Percentiles rank a stretch among this genome's conserved stretches.
These are phyloP conservation scores for Fusarium sp. DNA, from an alignment of 2,329 filamentous ascomycete species.

Conservation along the genomic window DNA sequence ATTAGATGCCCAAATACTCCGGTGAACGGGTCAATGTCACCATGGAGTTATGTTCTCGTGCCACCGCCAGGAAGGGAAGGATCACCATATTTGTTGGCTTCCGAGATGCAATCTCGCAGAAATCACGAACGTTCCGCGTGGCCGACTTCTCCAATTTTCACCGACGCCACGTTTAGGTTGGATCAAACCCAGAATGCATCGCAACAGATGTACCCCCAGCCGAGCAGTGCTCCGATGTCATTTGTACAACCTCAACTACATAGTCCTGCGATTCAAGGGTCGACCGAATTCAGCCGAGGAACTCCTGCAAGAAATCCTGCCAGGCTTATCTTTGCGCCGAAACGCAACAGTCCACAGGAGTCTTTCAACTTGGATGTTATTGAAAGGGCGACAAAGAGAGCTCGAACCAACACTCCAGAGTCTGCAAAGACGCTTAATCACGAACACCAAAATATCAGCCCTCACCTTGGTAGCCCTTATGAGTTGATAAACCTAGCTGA, in stretches of 20 bases:
- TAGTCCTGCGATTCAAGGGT: slow-evolving; percentile 22
- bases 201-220: slow-evolving; percentile 52
- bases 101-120: slow-evolving; percentile 59
- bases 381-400: slow-evolving; percentile 59
- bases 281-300: slow-evolving; percentile 18
- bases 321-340: slow-evolving; percentile 4
- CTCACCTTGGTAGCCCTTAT: slow-evolving; percentile 41
- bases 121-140: slow-evolving; percentile 44
- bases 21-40: neutral
- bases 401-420: slow-evolving; percentile 50
- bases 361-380: slow-evolving; percentile 15
- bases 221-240: slow-evolving; percentile 35
- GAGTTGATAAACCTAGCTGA: slow-evolving; percentile 4
- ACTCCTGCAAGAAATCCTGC: slow-evolving; percentile 13
- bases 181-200: slow-evolving; percentile 55
- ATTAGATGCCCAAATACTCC: neutral
- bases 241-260: slow-evolving; percentile 24
- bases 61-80: neutral
- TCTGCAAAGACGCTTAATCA: slow-evolving; percentile 61
- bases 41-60: neutral
- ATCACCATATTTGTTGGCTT: slow-evolving; percentile 51
- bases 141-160: slow-evolving; percentile 31
- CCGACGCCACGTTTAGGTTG: slow-evolving; percentile 12
- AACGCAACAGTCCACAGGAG: slow-evolving; percentile 18
- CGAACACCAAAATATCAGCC: slow-evolving; percentile 53